phyloP scores from a whole-genome alignment of 2,329 filamentous ascomycete species.

The Colletotrichum sp. region DNA sequence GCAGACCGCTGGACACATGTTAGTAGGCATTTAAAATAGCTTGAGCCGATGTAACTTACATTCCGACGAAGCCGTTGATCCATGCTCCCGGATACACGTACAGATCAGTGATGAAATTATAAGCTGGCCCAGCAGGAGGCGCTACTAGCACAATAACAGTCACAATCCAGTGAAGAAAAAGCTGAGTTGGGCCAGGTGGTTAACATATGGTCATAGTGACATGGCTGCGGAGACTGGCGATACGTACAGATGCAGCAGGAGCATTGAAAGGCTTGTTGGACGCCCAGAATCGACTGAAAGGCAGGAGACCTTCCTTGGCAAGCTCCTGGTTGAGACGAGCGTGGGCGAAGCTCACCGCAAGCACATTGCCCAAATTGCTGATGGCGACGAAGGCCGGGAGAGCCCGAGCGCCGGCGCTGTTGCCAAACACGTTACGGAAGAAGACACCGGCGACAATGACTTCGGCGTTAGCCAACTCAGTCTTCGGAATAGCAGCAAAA shows the following conservation, averaged over 20 bases:
- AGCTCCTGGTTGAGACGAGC: constrained; percentile 68
- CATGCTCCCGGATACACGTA: constrained; percentile 54
- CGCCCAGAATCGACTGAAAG: constrained; percentile 70
- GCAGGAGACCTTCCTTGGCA: constrained; percentile 72
- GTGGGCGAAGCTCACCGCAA: constrained; percentile 65
- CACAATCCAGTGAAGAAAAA: constrained; percentile 70
- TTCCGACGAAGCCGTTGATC: constrained; percentile 56
- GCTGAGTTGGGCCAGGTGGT: too few species aligned
- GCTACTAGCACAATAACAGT: constrained; percentile 70
- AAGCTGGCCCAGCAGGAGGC: constrained; percentile 70
- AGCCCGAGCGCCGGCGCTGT: constrained; percentile 52
- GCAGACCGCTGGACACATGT: constrained; percentile 42
- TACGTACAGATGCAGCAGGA: constrained; percentile 59
- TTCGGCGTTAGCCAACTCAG: constrained; percentile 61
- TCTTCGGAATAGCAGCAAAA: constrained; percentile 66
- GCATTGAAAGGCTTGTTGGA: constrained; percentile 72
- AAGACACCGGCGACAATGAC: constrained; percentile 66
- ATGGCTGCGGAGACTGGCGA: too few species aligned
- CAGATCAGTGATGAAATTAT: constrained; percentile 69
- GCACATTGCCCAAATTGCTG: constrained; percentile 66
- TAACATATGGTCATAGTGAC: too few species aligned
- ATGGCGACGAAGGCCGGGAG: constrained; percentile 64
- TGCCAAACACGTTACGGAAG: constrained; percentile 66
- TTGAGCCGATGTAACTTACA: background rate
- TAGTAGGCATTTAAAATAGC: background rate